Evolutionary conservation across 1,284 basidiomycete genomes (phyloP).

Genomic region (Cryptococcus sp.): DNA sequence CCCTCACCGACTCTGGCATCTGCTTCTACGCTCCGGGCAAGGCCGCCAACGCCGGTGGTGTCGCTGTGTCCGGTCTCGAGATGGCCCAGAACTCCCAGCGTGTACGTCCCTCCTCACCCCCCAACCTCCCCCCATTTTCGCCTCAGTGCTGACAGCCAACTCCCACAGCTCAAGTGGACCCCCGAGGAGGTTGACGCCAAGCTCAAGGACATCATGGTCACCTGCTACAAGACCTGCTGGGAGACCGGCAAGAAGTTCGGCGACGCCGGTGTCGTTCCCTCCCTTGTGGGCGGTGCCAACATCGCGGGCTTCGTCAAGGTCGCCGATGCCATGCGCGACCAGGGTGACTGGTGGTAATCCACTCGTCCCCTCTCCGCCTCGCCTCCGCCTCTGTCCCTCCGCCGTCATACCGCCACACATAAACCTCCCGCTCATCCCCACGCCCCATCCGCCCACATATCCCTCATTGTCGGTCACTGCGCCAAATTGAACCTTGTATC

Average conservation of each 20-base stretch:
- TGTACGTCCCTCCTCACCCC: slow-evolving; percentile 45
- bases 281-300: slow-evolving; percentile 68
- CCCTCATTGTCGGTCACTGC: no score
- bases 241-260: slow-evolving; percentile 62
- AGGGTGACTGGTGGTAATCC: slow-evolving; percentile 67
- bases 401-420: not conserved
- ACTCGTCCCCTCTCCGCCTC: not conserved
- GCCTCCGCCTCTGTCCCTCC: not conserved
- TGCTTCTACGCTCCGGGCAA: slow-evolving; percentile 71
- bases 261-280: slow-evolving; percentile 59
- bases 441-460: not conserved
- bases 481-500: not conserved
- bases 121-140: not conserved
- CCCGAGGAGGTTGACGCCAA: slow-evolving; percentile 65
- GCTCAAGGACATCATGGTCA: slow-evolving; percentile 72
- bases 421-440: not conserved
- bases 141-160: not conserved
- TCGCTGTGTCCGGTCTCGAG: slow-evolving; percentile 61
- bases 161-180: slow-evolving; percentile 54
- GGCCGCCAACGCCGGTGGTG: slow-evolving; percentile 68
- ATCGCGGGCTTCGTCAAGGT: slow-evolving; percentile 69
- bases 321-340: slow-evolving; percentile 62
- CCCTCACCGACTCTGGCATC: slow-evolving; percentile 44
- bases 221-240: slow-evolving; percentile 62
- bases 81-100: slow-evolving; percentile 77